These are phyloP conservation scores for Phytophthora capsici DNA, from an alignment of 352 stramenopile species.

Conservation along the genomic window DNA sequence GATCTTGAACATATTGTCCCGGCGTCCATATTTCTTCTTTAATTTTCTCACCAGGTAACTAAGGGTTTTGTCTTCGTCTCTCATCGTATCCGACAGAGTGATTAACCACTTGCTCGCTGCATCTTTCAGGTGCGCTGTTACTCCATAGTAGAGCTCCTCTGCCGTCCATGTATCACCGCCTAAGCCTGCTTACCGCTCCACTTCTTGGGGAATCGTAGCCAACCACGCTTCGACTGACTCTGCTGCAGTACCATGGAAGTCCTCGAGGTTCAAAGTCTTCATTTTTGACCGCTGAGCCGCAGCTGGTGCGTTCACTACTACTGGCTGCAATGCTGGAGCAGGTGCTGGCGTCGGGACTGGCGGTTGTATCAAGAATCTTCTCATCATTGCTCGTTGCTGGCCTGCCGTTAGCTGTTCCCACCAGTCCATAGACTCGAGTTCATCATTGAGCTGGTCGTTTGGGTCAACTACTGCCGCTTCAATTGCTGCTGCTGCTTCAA, in stretches of 20 bases:
- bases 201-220: neutral
- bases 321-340: neutral
- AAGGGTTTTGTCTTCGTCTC: too few relatives aligned
- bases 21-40: too few relatives aligned
- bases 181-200: neutral
- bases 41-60: too few relatives aligned
- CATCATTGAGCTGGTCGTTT: neutral
- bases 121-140: neutral
- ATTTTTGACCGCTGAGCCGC: neutral
- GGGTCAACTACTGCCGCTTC: too few relatives aligned
- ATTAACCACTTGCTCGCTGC: constrained; percentile 1
- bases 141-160: neutral
- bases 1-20: too few relatives aligned
- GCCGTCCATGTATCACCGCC: neutral
- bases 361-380: neutral
- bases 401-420: neutral
- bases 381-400: neutral
- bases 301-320: too few relatives aligned
- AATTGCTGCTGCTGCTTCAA: too few relatives aligned
- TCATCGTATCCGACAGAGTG: too few relatives aligned
- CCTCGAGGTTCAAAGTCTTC: neutral
- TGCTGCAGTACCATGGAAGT: neutral
- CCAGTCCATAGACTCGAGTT: neutral
- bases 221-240: neutral
- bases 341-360: neutral